Base-by-base conservation (phyloP, 441 rosid species). In the Populus hybrid region DNA sequence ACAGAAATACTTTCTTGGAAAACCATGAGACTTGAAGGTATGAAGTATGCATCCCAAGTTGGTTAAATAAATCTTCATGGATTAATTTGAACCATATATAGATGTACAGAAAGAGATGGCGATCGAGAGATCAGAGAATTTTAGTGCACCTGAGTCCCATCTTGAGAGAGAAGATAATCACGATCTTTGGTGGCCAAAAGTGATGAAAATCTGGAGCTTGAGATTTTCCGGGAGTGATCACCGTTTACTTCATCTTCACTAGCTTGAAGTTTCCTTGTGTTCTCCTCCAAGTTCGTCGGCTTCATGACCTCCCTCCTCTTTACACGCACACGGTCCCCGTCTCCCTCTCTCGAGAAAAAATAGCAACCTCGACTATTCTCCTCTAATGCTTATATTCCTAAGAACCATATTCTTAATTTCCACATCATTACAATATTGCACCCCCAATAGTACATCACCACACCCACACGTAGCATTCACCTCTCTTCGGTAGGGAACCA, bases 121-220 rank as follows among this genome's bases (percentile, higher is more conserved):
- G 28, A 26, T 26, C 28, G 0, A 61, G 67, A 18, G 73, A 68
- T 3, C 57, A 34, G 35, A 61, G 74, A 53, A 42, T 10, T 30
- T 10, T 30, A 30, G 32, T 30, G 26, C 74, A 86, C 91, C 91
- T 85, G 87, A 72, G 80, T 53, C 34, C 79, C 84, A 26, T 78
- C 73, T 3, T 81, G 78, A 19, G 87, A 78, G 69, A 87, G 86
- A 70, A 90, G 90, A 80, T 78, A 87, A 75, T 90, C 91, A 12
- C 93, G 91, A 69, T 86, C 88, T 73, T 79, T 69, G 35, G 93
- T 78, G 46, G 84, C 85, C 71, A 85, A 72, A 38, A 88, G 88
- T 74, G 89, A 75, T 10, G 76, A 76, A 61, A 78, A 83, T 83
- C 85, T 72, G 4, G 83, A 80, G 64, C 66, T 65, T 26, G 76